Percentiles rank a stretch among this genome's conserved stretches.
These are phyloP conservation scores for Tulasnella sp. DNA, from an alignment of 768 basidiomycete species.

Conservation along the genomic window DNA sequence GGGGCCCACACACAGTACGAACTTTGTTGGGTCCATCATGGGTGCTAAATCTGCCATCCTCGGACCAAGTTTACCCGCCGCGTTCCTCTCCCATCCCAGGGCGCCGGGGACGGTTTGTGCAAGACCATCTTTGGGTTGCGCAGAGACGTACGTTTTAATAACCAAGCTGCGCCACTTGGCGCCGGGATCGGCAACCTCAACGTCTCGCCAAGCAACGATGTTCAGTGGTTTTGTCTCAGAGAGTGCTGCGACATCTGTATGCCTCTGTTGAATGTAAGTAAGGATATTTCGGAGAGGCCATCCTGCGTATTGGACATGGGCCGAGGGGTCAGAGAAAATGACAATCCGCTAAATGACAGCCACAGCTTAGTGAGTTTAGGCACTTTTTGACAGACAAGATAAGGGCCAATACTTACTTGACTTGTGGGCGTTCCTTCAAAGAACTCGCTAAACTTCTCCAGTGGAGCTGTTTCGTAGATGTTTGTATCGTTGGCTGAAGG, in stretches of 20 bases:
- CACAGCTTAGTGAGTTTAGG: too few relatives aligned
- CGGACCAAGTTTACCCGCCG: conserved; percentile 74
- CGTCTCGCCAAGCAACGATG: conserved; percentile 69
- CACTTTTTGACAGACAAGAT: neutral
- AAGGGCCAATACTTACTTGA: conserved; percentile 32
- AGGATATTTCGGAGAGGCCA: conserved; percentile 94
- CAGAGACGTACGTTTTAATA: conserved; percentile 6
- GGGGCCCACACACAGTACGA: conserved; percentile 34
- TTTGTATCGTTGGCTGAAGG: conserved; percentile 23
- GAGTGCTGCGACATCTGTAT: conserved; percentile 24
- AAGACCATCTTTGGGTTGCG: neutral
- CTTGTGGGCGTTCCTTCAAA: conserved; percentile 36
- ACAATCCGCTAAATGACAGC: conserved; percentile 34
- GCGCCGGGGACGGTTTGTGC: conserved; percentile 38
- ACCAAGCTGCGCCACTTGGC: conserved; percentile 39
- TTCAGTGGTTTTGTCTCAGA: conserved; percentile 32
- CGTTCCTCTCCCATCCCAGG: conserved; percentile 95
- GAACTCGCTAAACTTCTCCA: conserved; percentile 46
- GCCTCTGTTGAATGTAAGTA: conserved; percentile 41
- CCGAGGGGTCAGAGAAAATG: conserved; percentile 77
- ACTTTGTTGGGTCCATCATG: conserved; percentile 78
- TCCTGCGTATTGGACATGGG: conserved; percentile 58
- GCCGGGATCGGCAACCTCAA: conserved; percentile 32
- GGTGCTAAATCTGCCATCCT: conserved; percentile 83
- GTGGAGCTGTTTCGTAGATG: conserved; percentile 33